These are phyloP conservation scores for Saccharum officinarum DNA, from an alignment of 176 grass and related monocot species.

Conservation along the genomic window DNA sequence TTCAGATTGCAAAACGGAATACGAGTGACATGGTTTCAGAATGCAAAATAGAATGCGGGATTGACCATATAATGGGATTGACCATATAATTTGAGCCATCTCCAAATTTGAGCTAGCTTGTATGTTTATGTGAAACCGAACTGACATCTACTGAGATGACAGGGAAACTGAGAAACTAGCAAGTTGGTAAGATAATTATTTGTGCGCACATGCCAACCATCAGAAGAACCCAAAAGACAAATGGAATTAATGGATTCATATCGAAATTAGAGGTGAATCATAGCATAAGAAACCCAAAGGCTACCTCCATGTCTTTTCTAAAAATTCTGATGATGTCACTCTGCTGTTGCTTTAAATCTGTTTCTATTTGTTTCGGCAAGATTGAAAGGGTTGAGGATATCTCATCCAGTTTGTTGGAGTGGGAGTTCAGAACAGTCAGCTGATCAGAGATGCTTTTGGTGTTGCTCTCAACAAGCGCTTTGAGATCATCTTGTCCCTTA, in stretches of 20 bases:
- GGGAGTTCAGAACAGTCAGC: constrained; percentile 45
- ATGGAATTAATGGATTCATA: constrained; percentile 8
- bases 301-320: constrained; percentile 73
- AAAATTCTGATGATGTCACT: constrained; percentile 56
- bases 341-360: constrained; percentile 59
- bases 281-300: constrained; percentile 23
- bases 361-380: constrained; percentile 55
- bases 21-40: background rate
- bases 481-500: constrained; percentile 81
- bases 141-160: background rate
- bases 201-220: constrained; percentile 13
- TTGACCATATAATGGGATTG: background rate
- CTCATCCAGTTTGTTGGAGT: constrained; percentile 61
- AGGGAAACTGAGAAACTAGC: constrained; percentile 13
- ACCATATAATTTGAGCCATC: background rate
- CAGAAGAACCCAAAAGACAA: constrained; percentile 14
- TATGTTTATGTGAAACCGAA: constrained; percentile 29
- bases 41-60: background rate
- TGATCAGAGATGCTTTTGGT: constrained; percentile 52
- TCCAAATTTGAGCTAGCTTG: constrained; percentile 1
- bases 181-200: constrained; percentile 3
- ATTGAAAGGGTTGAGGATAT: constrained; percentile 56
- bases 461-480: constrained; percentile 52
- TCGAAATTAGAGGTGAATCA: background rate
- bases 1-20: background rate